Percentiles rank a stretch among this genome's conserved stretches.
Evolutionary conservation across 805 yeast genomes (phyloP).

Genomic region (Candida fluviatilis): DNA sequence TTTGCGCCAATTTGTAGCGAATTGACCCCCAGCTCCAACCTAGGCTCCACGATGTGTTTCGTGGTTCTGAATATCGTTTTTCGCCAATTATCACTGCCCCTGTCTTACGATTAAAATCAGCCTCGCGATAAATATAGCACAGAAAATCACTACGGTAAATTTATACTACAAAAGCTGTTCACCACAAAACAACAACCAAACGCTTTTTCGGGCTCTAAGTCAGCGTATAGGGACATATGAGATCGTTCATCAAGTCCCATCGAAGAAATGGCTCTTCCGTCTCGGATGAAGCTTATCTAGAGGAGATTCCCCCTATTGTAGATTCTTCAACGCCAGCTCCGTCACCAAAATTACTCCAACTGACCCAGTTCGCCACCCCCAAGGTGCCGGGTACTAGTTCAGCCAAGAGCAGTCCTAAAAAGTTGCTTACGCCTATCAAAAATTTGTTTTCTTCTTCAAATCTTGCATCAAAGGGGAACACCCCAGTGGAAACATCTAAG

Average conservation of each 20-base stretch:
- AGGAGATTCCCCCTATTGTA: constrained; percentile 4
- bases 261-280: constrained; percentile 16
- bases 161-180: too few relatives aligned
- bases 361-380: constrained; percentile 18
- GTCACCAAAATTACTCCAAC: constrained; percentile 18
- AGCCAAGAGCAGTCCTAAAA: constrained; percentile 28
- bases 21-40: too few relatives aligned
- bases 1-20: too few relatives aligned
- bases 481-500: not conserved
- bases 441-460: constrained; percentile 21
- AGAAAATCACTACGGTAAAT: too few relatives aligned
- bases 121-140: too few relatives aligned
- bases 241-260: constrained; percentile 27
- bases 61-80: too few relatives aligned
- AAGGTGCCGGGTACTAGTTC: constrained; percentile 5
- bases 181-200: not conserved
- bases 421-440: constrained; percentile 33
- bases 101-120: too few relatives aligned
- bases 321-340: constrained; percentile 13
- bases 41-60: too few relatives aligned
- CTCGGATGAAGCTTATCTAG: constrained; percentile 7
- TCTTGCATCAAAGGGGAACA: constrained; percentile 6
- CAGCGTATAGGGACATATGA: constrained; percentile 12
- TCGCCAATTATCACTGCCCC: too few relatives aligned
- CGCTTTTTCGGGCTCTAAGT: not conserved